Percentiles rank a stretch among this genome's conserved stretches.
These are phyloP conservation scores for Pseudopithomyces maydicus DNA, from an alignment of 2,329 filamentous ascomycete genomes.

Conservation along the genomic window DNA sequence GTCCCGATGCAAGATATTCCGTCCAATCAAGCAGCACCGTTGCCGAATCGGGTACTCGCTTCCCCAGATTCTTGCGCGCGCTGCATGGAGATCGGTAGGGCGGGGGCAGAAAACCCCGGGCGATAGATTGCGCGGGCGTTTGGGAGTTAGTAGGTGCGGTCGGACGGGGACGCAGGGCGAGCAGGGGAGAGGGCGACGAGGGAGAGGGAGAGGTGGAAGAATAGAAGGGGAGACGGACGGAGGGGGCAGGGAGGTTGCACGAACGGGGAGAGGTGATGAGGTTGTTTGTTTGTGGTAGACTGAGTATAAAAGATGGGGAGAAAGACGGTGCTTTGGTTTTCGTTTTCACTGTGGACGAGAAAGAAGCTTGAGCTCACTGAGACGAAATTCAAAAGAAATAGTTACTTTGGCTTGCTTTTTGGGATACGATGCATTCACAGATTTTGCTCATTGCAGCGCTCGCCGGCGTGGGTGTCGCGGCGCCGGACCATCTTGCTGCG, in stretches of 20 bases:
- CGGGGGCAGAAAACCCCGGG: background rate
- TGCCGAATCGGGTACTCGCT: slow-evolving; percentile 1
- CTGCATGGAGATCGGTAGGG: background rate
- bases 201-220: background rate
- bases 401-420: no score
- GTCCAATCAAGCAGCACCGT: background rate
- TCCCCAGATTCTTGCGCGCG: background rate
- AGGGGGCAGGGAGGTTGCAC: background rate
- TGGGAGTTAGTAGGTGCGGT: background rate
- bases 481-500: slow-evolving; percentile 17
- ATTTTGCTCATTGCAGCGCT: slow-evolving; percentile 10
- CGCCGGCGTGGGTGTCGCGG: slow-evolving; percentile 19
- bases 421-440: slow-evolving; percentile 10
- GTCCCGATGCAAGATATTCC: background rate
- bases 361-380: background rate
- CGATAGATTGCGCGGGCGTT: background rate
- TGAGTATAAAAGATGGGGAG: background rate
- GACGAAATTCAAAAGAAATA: background rate
- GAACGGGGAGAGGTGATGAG: background rate
- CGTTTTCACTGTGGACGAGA: background rate
- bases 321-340: background rate
- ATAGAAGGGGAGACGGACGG: background rate
- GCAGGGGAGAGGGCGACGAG: background rate
- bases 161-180: background rate
- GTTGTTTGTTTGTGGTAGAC: background rate